phyloP scores from a whole-genome alignment of 305 asterid species.

The Plantago lanceolata region DNA sequence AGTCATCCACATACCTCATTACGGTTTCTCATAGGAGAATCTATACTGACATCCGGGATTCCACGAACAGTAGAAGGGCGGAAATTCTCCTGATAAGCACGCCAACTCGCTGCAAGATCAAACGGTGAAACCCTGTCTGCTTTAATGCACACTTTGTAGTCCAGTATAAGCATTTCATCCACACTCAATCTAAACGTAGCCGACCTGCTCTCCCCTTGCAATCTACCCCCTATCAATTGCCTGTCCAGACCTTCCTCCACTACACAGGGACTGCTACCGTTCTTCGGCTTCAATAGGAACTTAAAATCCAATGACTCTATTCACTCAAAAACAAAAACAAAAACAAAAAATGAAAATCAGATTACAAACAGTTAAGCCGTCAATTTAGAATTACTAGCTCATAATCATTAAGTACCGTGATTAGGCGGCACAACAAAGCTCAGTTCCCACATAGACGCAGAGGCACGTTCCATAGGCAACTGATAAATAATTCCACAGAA shows the following conservation, averaged over 20 bases:
- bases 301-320: constrained; percentile 91
- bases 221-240: constrained; percentile 66
- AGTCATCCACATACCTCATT: constrained; percentile 43
- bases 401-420: constrained; percentile 55
- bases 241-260: constrained; percentile 91
- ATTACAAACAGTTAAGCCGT: neutral
- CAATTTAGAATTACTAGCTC: neutral
- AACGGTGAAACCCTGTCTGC: constrained; percentile 88
- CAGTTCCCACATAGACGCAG: constrained; percentile 86
- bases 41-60: constrained; percentile 83
- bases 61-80: constrained; percentile 92
- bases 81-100: constrained; percentile 87
- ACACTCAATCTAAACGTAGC: constrained; percentile 58
- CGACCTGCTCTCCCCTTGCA: constrained; percentile 67
- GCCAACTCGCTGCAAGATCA: constrained; percentile 99
- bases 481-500: constrained; percentile 29
- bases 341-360: constrained; percentile 9
- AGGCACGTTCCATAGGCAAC: constrained; percentile 91
- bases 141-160: constrained; percentile 68
- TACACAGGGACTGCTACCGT: constrained; percentile 45
- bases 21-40: constrained; percentile 43
- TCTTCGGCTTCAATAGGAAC: constrained; percentile 81
- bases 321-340: constrained; percentile 8
- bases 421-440: constrained; percentile 93
- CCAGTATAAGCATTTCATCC: constrained; percentile 66